Evolutionary conservation across 805 yeast genomes (phyloP), one percentile per base, ranked within the genome.

Genomic region (Peterozyma xylosa): DNA sequence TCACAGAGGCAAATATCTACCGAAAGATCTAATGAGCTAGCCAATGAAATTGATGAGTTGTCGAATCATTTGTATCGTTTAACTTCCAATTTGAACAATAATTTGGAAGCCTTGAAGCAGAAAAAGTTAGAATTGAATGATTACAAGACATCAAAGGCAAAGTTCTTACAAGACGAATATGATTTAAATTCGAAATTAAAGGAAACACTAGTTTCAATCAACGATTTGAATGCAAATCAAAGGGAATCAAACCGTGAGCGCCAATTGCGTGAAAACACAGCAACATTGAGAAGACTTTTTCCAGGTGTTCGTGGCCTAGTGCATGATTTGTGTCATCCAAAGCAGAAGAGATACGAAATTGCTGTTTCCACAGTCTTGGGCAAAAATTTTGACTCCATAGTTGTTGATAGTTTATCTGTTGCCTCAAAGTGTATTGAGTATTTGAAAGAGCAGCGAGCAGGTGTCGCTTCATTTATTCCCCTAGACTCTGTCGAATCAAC

Each of bases 281-380:
- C 80, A 0, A 71, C 78, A 43, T 63, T 93, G 43, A 82, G 78
- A 52, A 78, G 87, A 54, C 61, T 82, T n/a, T 75, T 84, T 49
- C 93, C 96, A 1, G 89, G 96, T 3, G 95, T 93, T 2, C 74
- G 74, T 51, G 98, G 97, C 2, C 60, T 88, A 10, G 78, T 91
- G 3, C 73, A 78, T 50, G 96, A 89, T 54, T 67, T 90, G 21
- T 85, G 91, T 38, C 78, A 78, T 45, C 96, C 96, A 16, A 71
- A 76, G 42, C 82, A 82, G 51, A 76, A 76, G 45, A 82, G 77
- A 53, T 89, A 78, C 58, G 88, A 84, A 39, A 52, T 68, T 5
- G 95, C 96, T 0, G 72, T 89, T 33, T 76, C 84, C 30, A 82
- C 91, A 0, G 75, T 85, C 5, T 66, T 93, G 29, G 98, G 97